Percentiles rank a stretch among this genome's conserved stretches.
These are phyloP conservation scores for Apostasia ramifera DNA, from an alignment of 106 monocot species.

Conservation along the genomic window DNA sequence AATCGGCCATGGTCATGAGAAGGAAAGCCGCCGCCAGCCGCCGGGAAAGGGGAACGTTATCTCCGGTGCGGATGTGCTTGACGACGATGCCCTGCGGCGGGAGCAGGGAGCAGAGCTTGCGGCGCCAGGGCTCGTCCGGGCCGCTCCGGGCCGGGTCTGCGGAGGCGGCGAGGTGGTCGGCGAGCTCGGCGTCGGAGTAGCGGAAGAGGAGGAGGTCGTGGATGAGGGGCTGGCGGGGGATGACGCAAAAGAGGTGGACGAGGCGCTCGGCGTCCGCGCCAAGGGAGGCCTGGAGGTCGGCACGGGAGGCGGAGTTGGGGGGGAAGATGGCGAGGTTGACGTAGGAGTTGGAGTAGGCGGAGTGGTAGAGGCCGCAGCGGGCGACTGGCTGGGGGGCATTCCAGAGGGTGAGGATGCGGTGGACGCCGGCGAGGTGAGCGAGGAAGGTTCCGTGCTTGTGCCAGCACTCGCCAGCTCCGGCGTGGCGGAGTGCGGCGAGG, in stretches of 20 bases:
- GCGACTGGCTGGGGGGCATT: slow-evolving; percentile 43
- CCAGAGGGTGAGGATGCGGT: slow-evolving; percentile 86
- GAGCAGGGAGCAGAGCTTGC: slow-evolving; percentile 37
- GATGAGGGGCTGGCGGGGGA: slow-evolving; percentile 71
- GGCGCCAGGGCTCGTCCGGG: slow-evolving; percentile 38
- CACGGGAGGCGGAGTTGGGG: slow-evolving; percentile 46
- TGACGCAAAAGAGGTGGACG: slow-evolving; percentile 87
- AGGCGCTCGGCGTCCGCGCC: slow-evolving; percentile 60
- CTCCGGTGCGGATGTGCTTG: slow-evolving; percentile 74
- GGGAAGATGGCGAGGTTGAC: slow-evolving; percentile 98
- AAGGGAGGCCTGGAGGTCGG: slow-evolving; percentile 32
- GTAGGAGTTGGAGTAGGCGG: slow-evolving; percentile 99
- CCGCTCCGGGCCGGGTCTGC: slow-evolving; percentile 19
- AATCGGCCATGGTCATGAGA: slow-evolving; percentile 78
- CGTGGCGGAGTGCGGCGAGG: slow-evolving; percentile 46
- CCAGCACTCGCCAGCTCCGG: slow-evolving; percentile 85
- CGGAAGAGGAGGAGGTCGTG: slow-evolving; percentile 73
- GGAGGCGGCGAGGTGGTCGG: slow-evolving; percentile 36
- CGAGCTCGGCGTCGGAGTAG: slow-evolving; percentile 60
- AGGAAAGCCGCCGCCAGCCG: slow-evolving; percentile 52
- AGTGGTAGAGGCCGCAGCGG: slow-evolving; percentile 90
- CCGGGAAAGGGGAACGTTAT: slow-evolving; percentile 54
- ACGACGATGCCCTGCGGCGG: slow-evolving; percentile 46
- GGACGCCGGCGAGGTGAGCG: slow-evolving; percentile 67
- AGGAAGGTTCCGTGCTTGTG: slow-evolving; percentile 95